Percentiles rank a stretch among this genome's conserved stretches.
phyloP scores from a whole-genome alignment of 1,284 basidiomycete genomes.

The Microbotryum intermedium region DNA sequence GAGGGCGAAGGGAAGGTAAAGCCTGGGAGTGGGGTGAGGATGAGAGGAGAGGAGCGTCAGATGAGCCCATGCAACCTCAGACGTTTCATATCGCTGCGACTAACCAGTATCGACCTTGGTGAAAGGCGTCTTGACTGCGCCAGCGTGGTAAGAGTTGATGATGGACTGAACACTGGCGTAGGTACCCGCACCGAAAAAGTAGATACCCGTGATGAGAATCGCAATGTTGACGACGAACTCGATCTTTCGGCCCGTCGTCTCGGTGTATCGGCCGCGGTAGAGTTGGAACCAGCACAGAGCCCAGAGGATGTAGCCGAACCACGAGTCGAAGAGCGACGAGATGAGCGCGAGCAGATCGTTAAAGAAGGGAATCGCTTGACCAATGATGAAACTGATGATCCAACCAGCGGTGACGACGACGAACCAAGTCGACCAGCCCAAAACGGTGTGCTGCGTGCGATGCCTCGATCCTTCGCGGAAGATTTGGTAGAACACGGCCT shows the following conservation, averaged over 20 bases:
- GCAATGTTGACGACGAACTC: conserved; percentile 40
- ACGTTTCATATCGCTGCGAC: no score
- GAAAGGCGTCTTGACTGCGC: conserved; percentile 22
- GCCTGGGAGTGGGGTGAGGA: no score
- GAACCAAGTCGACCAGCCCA: conserved; percentile 55
- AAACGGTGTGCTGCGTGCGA: conserved; percentile 49
- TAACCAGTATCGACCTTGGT: no score
- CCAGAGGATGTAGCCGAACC: conserved; percentile 45
- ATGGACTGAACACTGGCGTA: conserved; percentile 46
- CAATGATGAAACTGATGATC: conserved; percentile 55
- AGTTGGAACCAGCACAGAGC: conserved; percentile 40
- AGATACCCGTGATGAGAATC: conserved; percentile 41
- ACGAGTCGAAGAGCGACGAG: conserved; percentile 38
- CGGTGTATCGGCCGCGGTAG: conserved; percentile 38
- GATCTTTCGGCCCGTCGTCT: conserved; percentile 13
- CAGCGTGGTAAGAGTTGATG: conserved; percentile 38
- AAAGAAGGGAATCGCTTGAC: conserved; percentile 46
- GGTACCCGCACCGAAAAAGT: conserved; percentile 45
- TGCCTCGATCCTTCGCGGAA: conserved; percentile 46
- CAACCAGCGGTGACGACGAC: conserved; percentile 51
- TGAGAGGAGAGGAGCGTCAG: no score
- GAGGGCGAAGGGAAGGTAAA: no score
- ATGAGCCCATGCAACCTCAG: no score
- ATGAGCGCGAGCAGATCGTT: conserved; percentile 39
- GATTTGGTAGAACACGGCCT: conserved; percentile 48